phyloP scores from a whole-genome alignment of 495 filamentous ascomycete genomes.

The Podospora bellae-mahoneyi region DNA sequence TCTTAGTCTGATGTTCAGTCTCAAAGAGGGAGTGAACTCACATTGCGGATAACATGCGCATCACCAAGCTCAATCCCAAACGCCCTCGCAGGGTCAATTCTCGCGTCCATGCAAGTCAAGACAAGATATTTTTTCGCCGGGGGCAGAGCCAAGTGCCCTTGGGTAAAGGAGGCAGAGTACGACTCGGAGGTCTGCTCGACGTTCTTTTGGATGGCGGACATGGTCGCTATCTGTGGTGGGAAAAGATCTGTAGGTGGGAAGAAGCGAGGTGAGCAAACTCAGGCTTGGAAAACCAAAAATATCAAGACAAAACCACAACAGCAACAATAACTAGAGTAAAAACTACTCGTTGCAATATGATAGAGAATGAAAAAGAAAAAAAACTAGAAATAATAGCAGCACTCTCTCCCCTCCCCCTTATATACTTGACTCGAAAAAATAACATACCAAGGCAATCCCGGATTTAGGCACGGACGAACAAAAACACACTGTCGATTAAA shows the following conservation, averaged over 20 bases:
- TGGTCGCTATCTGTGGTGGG: slow-evolving; percentile 8
- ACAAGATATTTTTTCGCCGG: slow-evolving; percentile 67
- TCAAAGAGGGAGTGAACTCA: slow-evolving; percentile 11
- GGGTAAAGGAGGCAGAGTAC: slow-evolving; percentile 60
- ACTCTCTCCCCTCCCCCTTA: no score
- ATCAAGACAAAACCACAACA: no score
- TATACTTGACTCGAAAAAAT: no score
- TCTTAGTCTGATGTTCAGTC: slow-evolving; percentile 8
- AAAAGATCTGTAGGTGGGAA: background rate
- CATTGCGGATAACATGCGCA: slow-evolving; percentile 80
- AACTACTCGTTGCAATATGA: background rate
- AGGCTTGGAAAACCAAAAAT: background rate
- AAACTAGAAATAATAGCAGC: background rate
- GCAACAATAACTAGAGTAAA: no score
- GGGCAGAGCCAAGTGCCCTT: slow-evolving; percentile 65
- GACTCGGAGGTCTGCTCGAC: slow-evolving; percentile 55
- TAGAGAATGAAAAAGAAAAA: background rate
- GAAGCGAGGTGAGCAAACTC: background rate
- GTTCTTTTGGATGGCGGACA: slow-evolving; percentile 51
- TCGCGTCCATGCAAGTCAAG: slow-evolving; percentile 80
- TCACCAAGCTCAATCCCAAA: slow-evolving; percentile 73
- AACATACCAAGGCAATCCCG: no score
- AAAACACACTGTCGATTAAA: no score
- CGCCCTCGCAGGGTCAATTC: slow-evolving; percentile 67
- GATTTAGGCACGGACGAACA: no score